Conservation (phyloP, 2,329 filamentous ascomycete genomes). For the Aureobasidium sp. region DNA sequence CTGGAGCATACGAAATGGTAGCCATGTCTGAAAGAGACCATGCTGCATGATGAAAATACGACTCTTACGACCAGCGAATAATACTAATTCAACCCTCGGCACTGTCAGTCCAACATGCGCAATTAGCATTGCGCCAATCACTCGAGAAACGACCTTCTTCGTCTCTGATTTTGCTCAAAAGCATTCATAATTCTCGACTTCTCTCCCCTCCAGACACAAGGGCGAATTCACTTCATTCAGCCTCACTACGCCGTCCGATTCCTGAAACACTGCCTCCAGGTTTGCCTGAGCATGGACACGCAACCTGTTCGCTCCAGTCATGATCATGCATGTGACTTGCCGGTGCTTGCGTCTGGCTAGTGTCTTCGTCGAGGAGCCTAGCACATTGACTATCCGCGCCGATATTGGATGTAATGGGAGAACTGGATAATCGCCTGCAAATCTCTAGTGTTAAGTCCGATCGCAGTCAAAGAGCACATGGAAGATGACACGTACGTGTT, state of each 20-base stretch:
- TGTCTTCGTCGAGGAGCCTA: background rate
- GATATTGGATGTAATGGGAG: constrained; percentile 22
- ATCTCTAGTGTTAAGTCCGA: background rate
- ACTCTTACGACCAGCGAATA: background rate
- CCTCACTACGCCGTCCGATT: constrained; percentile 24
- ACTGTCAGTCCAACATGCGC: background rate
- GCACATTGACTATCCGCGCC: constrained; percentile 15
- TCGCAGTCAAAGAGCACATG: background rate
- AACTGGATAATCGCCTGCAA: constrained; percentile 18
- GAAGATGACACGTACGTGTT: constrained; percentile 17
- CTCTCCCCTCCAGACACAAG: constrained; percentile 25
- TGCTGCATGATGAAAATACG: constrained; percentile 12
- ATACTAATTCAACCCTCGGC: background rate
- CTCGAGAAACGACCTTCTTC: background rate
- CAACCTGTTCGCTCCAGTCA: background rate
- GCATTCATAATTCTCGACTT: constrained; percentile 28
- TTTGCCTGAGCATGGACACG: background rate
- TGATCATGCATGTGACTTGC: constrained; percentile 1
- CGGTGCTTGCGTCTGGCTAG: background rate
- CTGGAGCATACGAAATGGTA: constrained; percentile 41
- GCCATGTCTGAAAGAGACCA: constrained; percentile 27
- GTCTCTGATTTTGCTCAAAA: constrained; percentile 12
- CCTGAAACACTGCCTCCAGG: constrained; percentile 19
- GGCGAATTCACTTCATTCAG: constrained; percentile 21
- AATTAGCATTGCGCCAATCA: background rate